These are phyloP conservation scores for Phytophthora ohioensis DNA, from an alignment of 352 stramenopile species.

Conservation along the genomic window DNA sequence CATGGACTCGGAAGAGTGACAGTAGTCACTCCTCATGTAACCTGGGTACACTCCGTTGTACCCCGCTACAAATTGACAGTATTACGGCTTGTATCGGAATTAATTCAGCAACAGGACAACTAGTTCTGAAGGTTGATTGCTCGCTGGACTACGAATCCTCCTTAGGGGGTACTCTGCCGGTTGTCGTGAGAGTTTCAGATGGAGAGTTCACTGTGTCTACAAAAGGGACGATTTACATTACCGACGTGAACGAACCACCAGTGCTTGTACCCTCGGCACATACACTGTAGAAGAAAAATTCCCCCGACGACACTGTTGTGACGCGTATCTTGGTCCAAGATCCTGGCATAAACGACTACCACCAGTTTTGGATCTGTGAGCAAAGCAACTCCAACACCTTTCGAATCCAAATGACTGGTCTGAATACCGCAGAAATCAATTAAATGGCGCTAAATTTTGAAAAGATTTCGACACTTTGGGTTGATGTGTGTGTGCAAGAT, in stretches of 20 bases:
- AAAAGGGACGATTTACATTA: conserved; percentile 34
- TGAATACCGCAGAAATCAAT: conserved; percentile 37
- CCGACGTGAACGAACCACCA: conserved; percentile 56
- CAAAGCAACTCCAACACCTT: conserved; percentile 51
- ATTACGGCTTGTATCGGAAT: conserved; percentile 26
- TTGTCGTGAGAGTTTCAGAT: conserved; percentile 49
- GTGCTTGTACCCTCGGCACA: not conserved
- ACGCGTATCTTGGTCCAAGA: conserved; percentile 42
- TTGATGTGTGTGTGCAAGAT: conserved; percentile 62
- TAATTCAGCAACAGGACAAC: conserved; percentile 24
- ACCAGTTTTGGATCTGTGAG: conserved; percentile 55
- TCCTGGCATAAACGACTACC: conserved; percentile 43
- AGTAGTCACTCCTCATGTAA: no score
- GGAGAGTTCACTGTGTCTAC: conserved; percentile 33
- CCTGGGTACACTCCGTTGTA: no score
- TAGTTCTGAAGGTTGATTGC: conserved; percentile 18
- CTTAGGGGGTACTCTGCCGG: conserved; percentile 17
- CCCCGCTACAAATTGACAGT: not conserved
- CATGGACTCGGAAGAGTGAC: no score
- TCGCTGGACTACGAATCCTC: conserved; percentile 41
- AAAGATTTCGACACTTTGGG: conserved; percentile 38
- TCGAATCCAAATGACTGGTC: conserved; percentile 30
- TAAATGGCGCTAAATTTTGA: conserved; percentile 53
- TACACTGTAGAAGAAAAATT: conserved; percentile 29
- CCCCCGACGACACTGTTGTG: conserved; percentile 20